Conservation (phyloP, 1,139 yeast genomes). For the Kurtzmaniella quercitrusa region DNA sequence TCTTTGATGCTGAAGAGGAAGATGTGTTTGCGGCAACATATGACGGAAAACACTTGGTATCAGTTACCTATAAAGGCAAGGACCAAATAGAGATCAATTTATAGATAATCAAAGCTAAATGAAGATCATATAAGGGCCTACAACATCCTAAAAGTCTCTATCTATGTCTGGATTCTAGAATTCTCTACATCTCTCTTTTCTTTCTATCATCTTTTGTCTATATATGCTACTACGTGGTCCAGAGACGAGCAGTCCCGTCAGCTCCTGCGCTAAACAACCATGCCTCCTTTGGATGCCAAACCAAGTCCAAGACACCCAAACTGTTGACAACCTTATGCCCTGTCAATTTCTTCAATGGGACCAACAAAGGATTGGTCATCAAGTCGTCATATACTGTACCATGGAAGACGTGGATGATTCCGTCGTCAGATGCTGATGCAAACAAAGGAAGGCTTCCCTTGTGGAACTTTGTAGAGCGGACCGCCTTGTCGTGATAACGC, state of each 20-base stretch:
- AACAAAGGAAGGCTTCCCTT: slow-evolving; percentile 81
- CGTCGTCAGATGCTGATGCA: slow-evolving; percentile 97
- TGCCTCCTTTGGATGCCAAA: slow-evolving; percentile 98
- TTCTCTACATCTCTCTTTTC: not conserved
- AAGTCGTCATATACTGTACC: slow-evolving; percentile 95
- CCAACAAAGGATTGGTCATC: slow-evolving; percentile 92
- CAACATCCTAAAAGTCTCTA: not conserved
- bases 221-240: slow-evolving; percentile 63
- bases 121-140: not conserved
- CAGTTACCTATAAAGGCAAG: not conserved
- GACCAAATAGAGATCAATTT: not conserved
- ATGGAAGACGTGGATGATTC: slow-evolving; percentile 89
- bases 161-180: too few relatives aligned
- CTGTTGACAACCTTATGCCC: slow-evolving; percentile 84
- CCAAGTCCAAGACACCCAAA: slow-evolving; percentile 83
- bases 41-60: not conserved
- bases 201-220: not conserved
- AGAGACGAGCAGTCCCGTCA: slow-evolving; percentile 90
- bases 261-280: slow-evolving; percentile 99
- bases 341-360: slow-evolving; percentile 88
- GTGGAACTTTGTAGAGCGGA: slow-evolving; percentile 84
- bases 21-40: slow-evolving; percentile 19
- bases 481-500: slow-evolving; percentile 93
- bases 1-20: slow-evolving; percentile 20
- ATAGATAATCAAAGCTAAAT: not conserved